phyloP scores from a whole-genome alignment of 768 basidiomycete genomes.

The Leccinum fibrillosum region DNA sequence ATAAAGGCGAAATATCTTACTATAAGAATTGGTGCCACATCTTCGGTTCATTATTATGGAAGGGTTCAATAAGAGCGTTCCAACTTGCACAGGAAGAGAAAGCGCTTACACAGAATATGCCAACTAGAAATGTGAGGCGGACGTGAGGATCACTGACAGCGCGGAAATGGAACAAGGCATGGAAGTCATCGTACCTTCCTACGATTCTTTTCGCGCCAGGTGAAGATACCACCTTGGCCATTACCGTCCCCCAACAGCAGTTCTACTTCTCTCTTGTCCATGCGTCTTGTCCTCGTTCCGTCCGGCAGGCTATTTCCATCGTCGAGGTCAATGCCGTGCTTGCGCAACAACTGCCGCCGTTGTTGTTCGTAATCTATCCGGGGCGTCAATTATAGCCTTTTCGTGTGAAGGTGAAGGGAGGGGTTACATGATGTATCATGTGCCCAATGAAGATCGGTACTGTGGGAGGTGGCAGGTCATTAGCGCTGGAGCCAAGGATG shows the following conservation, averaged over 20 bases:
- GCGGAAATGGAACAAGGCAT: slow-evolving; percentile 31
- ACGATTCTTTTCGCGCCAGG: slow-evolving; percentile 93
- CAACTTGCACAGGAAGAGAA: slow-evolving; percentile 16
- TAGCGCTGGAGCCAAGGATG: slow-evolving; percentile 12
- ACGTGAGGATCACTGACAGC: slow-evolving; percentile 21
- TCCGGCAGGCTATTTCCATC: slow-evolving; percentile 64
- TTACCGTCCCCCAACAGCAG: slow-evolving; percentile 79
- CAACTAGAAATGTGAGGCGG: slow-evolving; percentile 45
- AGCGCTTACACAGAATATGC: slow-evolving; percentile 82
- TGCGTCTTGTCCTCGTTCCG: slow-evolving; percentile 69
- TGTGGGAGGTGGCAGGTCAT: slow-evolving; percentile 32
- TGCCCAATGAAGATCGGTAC: slow-evolving; percentile 93
- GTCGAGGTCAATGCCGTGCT: slow-evolving; percentile 94
- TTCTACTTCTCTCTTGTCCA: slow-evolving; percentile 82
- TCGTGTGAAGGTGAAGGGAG: slow-evolving; percentile 4
- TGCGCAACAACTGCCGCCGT: slow-evolving; percentile 79
- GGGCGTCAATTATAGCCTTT: slow-evolving; percentile 13
- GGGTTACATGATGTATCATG: slow-evolving; percentile 88
- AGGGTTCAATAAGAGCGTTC: slow-evolving; percentile 17
- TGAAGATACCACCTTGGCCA: slow-evolving; percentile 82
- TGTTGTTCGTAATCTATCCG: slow-evolving; percentile 89
- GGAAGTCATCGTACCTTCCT: slow-evolving; percentile 61
- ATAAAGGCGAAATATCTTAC: slow-evolving; percentile 44
- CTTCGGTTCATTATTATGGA: slow-evolving; percentile 41
- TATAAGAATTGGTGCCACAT: slow-evolving; percentile 84